phyloP scores from a whole-genome alignment of 352 stramenopile species.

The Pythium chondricola region DNA sequence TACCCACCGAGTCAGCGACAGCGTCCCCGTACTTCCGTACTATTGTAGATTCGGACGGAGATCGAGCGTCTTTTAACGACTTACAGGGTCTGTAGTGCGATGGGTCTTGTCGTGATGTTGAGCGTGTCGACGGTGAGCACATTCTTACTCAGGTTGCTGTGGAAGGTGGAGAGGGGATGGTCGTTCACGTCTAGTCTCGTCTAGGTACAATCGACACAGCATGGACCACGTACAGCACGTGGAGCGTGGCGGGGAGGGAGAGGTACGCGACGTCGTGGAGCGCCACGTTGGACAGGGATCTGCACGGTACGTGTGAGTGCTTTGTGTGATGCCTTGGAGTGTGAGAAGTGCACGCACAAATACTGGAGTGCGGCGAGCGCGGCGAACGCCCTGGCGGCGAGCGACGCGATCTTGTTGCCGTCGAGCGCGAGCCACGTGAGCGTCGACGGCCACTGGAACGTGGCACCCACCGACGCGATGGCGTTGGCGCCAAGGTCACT shows the following conservation, averaged over 20 bases:
- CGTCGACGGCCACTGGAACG: slow-evolving; percentile 35
- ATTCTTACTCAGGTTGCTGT: slow-evolving; percentile 47
- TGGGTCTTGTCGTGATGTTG: slow-evolving; percentile 44
- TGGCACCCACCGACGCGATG: slow-evolving; percentile 15
- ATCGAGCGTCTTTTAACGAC: background rate
- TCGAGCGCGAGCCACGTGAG: slow-evolving; percentile 61
- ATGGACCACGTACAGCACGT: slow-evolving; percentile 24
- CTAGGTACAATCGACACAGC: background rate
- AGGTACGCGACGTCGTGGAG: slow-evolving; percentile 24
- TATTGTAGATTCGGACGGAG: background rate
- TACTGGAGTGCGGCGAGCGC: slow-evolving; percentile 40
- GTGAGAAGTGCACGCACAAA: slow-evolving; percentile 38
- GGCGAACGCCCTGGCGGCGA: slow-evolving; percentile 35
- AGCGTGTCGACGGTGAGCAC: slow-evolving; percentile 31
- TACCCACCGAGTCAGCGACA: too few species aligned
- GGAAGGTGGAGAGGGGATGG: background rate
- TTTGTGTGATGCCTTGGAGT: background rate
- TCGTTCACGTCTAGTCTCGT: background rate
- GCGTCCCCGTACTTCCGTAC: too few species aligned
- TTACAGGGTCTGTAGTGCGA: slow-evolving; percentile 41
- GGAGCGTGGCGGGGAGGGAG: slow-evolving; percentile 25
- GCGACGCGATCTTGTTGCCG: slow-evolving; percentile 30
- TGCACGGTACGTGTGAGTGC: slow-evolving; percentile 14
- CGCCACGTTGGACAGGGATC: slow-evolving; percentile 37
- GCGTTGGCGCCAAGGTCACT: slow-evolving; percentile 16